phyloP scores from a whole-genome alignment of 2,329 filamentous ascomycete species.

The Cladosporium sp. region DNA sequence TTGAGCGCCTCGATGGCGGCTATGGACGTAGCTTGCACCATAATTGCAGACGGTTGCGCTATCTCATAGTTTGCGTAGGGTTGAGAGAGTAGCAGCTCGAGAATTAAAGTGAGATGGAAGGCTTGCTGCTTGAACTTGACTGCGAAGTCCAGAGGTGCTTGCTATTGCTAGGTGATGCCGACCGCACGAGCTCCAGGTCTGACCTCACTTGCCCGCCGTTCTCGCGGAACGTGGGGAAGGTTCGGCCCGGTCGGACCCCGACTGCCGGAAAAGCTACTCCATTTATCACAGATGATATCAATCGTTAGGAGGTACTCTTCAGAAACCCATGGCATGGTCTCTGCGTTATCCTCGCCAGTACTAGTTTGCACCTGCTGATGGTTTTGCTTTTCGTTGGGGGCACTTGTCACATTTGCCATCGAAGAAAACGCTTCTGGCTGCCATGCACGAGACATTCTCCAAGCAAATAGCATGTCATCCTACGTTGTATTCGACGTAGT shows the following conservation, averaged over 20 bases:
- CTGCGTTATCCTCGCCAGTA: not conserved
- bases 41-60: not conserved
- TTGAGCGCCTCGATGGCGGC: conserved; percentile 24
- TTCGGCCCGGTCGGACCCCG: not conserved
- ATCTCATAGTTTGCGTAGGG: not conserved
- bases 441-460: not conserved
- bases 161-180: not conserved
- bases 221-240: not conserved
- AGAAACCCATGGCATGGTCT: not conserved
- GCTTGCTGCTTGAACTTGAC: not conserved
- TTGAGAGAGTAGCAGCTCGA: not conserved
- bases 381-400: not conserved
- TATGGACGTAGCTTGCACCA: conserved; percentile 21
- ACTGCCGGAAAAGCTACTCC: not conserved
- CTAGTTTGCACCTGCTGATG: not conserved
- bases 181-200: not conserved
- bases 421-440: not conserved
- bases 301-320: not conserved
- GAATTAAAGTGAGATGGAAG: not conserved
- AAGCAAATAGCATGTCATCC: not conserved
- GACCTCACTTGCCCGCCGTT: conserved; percentile 2
- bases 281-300: not conserved
- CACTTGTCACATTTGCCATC: not conserved
- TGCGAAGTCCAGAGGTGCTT: not conserved
- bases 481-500: not conserved